phyloP scores from a whole-genome alignment of 2,329 filamentous ascomycete species.

The Amylocarpus encephaloides region DNA sequence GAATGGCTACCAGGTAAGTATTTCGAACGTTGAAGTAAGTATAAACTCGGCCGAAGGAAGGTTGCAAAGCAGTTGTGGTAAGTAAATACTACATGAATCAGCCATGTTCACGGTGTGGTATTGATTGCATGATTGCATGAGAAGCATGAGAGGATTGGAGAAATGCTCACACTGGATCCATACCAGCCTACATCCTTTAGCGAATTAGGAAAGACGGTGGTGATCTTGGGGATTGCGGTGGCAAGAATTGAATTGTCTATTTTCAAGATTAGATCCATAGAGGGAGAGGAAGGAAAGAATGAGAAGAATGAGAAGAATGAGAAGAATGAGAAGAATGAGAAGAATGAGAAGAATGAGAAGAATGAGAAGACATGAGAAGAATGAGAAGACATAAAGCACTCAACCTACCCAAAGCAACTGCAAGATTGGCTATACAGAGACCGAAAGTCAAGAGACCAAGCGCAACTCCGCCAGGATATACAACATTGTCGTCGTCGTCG shows the following conservation, averaged over 20 bases:
- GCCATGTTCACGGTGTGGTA: too few relatives aligned
- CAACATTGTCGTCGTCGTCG: slow-evolving; percentile 17
- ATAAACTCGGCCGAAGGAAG: slow-evolving; percentile 32
- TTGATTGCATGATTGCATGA: too few relatives aligned
- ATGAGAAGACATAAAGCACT: background rate
- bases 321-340: background rate
- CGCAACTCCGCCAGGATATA: slow-evolving; percentile 25
- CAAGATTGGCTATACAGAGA: slow-evolving; percentile 42
- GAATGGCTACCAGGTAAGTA: slow-evolving; percentile 28
- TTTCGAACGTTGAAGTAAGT: slow-evolving; percentile 33
- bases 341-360: too few relatives aligned
- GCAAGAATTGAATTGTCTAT: slow-evolving; percentile 35
- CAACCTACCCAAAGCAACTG: slow-evolving; percentile 39
- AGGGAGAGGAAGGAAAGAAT: background rate
- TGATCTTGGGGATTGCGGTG: slow-evolving; percentile 39
- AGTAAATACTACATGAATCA: slow-evolving; percentile 30
- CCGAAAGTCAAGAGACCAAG: slow-evolving; percentile 40
- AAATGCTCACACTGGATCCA: slow-evolving; percentile 6
- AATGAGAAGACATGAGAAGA: background rate
- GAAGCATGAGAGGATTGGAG: background rate
- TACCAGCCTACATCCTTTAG: slow-evolving; percentile 36
- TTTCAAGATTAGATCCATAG: background rate
- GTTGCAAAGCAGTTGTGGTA: slow-evolving; percentile 33
- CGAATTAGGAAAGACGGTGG: slow-evolving; percentile 34
- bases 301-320: too few relatives aligned